Base-by-base conservation (phyloP, 2,329 filamentous ascomycete genomes). In the Aspergillus vadensis region DNA sequence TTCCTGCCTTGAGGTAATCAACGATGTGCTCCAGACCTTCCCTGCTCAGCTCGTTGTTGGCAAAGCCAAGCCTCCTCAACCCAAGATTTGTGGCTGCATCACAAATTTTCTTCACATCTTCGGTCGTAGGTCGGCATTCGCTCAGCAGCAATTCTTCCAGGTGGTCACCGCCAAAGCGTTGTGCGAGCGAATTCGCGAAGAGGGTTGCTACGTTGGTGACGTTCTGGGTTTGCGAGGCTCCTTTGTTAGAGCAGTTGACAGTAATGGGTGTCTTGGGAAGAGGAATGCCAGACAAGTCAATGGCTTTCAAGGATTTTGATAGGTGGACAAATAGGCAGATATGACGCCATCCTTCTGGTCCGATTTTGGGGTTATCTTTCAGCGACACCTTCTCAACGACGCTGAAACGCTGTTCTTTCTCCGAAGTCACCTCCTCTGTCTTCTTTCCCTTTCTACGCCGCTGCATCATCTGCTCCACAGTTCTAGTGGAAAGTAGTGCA, bases 321-420 rank as follows among this genome's bases (percentile, higher is more conserved):
- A 97, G 88, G 76, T 97, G 91, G 55, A 97, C 83, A 73, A 98
- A 99, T 6, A 97, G 81, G 43, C 89, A 90, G 59, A 98, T 88
- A 72, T 98, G 88, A 69, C 89, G 92, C 95, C 95, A 99, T 15
- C 94, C 95, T 64, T 96, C 90, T 0, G 83, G 82, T 0, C 91
- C 90, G 61, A 98, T 88, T 70, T 92, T 94, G 1, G 82, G 77
- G 72, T 98, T 98, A 77, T 96, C 92, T 77, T 96, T 97, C 44
- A 99, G 78, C 1, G 91, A 90, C 6, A 99, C 79, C 63, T 92
- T 90, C 78, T 97, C 92, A 4, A 98, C 86, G 1, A 96, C 87
- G 15, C 92, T 92, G 51, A 77, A 75, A 52, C 70, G 70, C 60
- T 77, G 76, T 57, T 73, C 71, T 50, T 69, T 72, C 55, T 69